Percentiles rank a stretch among this genome's conserved stretches.
Evolutionary conservation across 2,329 filamentous ascomycete species (phyloP).

Genomic region (Fusarium chuoi): DNA sequence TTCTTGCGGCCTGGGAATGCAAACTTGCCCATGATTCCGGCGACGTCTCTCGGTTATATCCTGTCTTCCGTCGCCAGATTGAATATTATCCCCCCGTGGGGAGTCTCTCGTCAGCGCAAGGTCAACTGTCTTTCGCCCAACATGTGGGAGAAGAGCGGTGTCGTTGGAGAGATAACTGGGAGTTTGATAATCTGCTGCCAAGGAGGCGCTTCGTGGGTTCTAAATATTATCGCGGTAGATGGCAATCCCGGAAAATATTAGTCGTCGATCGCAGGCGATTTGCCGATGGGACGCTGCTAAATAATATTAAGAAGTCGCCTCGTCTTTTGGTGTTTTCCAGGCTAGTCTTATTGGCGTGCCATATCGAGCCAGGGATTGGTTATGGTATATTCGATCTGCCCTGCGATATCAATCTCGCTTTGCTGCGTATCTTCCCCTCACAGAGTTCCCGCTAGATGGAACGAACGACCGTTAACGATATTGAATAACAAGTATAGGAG

Average conservation of each 20-base stretch:
- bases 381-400: constrained; percentile 1
- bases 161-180: not conserved
- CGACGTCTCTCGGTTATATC: constrained; percentile 3
- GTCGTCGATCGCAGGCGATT: constrained; percentile 5
- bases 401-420: not conserved
- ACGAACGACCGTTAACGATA: constrained; percentile 7
- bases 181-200: not conserved
- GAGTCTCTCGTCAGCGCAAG: constrained; percentile 36
- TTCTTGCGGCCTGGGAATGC: constrained; percentile 44
- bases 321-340: constrained; percentile 10
- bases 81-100: constrained; percentile 28
- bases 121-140: constrained; percentile 30
- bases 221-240: not conserved
- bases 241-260: not conserved
- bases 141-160: constrained; percentile 36
- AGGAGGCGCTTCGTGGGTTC: not conserved
- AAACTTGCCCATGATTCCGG: constrained; percentile 44
- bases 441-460: not conserved
- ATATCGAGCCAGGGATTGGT: constrained; percentile 8
- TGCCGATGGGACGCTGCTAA: not conserved
- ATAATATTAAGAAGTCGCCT: constrained; percentile 12
- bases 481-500: constrained; percentile 12
- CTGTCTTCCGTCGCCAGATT: constrained; percentile 23
- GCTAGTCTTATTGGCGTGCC: constrained; percentile 16
- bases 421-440: constrained; percentile 12